phyloP scores from a whole-genome alignment of 2,329 filamentous ascomycete genomes.

The Microdochium bolleyi region DNA sequence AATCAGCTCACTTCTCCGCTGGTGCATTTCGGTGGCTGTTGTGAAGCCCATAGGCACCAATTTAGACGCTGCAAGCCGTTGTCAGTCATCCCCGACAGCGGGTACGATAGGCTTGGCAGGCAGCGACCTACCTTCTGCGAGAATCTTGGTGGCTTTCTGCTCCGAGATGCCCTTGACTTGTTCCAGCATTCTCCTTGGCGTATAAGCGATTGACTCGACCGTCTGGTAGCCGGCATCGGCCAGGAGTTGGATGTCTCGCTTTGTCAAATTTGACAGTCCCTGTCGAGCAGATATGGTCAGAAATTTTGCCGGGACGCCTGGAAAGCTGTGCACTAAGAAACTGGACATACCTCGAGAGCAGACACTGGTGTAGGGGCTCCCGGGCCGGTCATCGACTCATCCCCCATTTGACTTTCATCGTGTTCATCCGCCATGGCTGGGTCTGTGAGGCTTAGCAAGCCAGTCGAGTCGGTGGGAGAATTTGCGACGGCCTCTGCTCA shows the following conservation, averaged over 20 bases:
- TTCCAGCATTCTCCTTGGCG: conserved; percentile 72
- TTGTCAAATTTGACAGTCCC: conserved; percentile 86
- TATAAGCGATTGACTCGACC: conserved; percentile 93
- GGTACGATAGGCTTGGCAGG: neutral
- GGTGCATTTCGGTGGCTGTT: conserved; percentile 98
- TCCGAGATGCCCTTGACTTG: conserved; percentile 98
- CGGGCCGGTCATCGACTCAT: conserved; percentile 57
- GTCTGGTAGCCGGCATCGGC: conserved; percentile 91
- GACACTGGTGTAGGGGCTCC: conserved; percentile 65
- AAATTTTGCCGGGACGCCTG: neutral
- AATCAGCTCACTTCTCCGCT: conserved; percentile 90
- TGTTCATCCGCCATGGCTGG: neutral
- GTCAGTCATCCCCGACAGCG: conserved; percentile 8
- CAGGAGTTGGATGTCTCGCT: conserved; percentile 88
- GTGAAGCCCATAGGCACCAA: conserved; percentile 98
- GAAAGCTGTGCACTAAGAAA: neutral
- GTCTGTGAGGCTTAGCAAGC: neutral
- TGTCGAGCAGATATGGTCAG: conserved; percentile 23
- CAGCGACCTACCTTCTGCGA: conserved; percentile 68
- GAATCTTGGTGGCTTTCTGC: conserved; percentile 86
- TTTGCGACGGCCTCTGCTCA: too few species aligned
- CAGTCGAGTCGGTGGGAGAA: too few species aligned
- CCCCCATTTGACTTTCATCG: conserved; percentile 2
- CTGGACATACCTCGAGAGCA: conserved; percentile 51
- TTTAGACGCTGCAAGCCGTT: conserved; percentile 64